These are phyloP conservation scores for Penicillium sp. DNA, from an alignment of 2,329 filamentous ascomycete species.

Conservation along the genomic window DNA sequence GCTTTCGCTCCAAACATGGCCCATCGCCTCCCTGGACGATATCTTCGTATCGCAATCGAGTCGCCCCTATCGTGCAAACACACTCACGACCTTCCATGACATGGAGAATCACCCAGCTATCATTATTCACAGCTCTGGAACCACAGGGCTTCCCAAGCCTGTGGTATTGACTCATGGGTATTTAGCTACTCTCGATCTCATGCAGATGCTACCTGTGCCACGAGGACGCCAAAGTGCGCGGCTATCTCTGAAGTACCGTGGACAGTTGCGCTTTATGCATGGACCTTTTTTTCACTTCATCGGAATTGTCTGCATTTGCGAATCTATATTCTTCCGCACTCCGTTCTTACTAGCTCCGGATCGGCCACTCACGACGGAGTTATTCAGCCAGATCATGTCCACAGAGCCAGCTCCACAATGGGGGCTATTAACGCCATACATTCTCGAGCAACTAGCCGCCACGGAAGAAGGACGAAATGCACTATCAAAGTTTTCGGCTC, in stretches of 20 bases:
- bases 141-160: constrained; percentile 30
- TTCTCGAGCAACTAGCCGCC: constrained; percentile 23
- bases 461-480: constrained; percentile 12
- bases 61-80: too few species aligned
- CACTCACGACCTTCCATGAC: constrained; percentile 20
- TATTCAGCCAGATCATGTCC: too few species aligned
- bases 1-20: constrained; percentile 16
- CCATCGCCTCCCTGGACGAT: too few species aligned
- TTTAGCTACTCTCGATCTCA: constrained; percentile 12
- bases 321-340: too few species aligned
- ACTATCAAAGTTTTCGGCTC: constrained; percentile 6
- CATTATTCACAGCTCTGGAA: constrained; percentile 36
- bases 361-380: too few species aligned
- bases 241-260: constrained; percentile 5
- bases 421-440: constrained; percentile 19
- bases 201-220: constrained; percentile 9
- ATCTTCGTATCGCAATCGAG: too few species aligned
- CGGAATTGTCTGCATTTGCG: too few species aligned
- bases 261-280: too few species aligned
- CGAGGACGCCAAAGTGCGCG: constrained; percentile 10
- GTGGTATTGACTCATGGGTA: constrained; percentile 27
- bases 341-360: too few species aligned
- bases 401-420: too few species aligned
- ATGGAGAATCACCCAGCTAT: constrained; percentile 19
- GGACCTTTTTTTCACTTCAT: too few species aligned